Evolutionary conservation across 2,329 filamentous ascomycete species (phyloP).

Genomic region (Madurella fahalii): DNA sequence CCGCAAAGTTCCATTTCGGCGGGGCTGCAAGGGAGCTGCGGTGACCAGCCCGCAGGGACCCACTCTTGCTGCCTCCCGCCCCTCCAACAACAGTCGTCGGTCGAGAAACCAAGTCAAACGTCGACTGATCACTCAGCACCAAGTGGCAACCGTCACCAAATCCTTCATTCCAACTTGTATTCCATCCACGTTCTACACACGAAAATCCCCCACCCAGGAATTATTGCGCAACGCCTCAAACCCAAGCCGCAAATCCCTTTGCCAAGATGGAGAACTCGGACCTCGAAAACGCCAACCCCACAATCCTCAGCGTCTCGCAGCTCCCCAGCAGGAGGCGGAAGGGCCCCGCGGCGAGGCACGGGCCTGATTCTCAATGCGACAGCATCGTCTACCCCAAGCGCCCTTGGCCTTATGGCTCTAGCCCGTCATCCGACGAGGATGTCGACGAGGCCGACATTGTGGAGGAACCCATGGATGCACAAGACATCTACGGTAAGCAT

Average conservation of each 20-base stretch:
- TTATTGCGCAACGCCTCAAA: no score
- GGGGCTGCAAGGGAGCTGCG: no score
- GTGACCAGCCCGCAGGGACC: no score
- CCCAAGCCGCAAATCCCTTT: not conserved
- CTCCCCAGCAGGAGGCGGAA: slow-evolving; percentile 72
- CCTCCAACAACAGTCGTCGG: no score
- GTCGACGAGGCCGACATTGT: slow-evolving; percentile 32
- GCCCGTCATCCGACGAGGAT: slow-evolving; percentile 31
- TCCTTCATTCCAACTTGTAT: no score
- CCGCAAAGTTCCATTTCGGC: no score
- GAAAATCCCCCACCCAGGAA: no score
- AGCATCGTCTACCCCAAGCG: slow-evolving; percentile 45
- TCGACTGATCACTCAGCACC: no score
- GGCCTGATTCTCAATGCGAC: slow-evolving; percentile 46
- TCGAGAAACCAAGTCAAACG: no score
- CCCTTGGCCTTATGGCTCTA: slow-evolving; percentile 37
- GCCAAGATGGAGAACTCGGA: slow-evolving; percentile 37
- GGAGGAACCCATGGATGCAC: slow-evolving; percentile 86
- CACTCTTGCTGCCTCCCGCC: no score
- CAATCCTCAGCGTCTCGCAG: slow-evolving; percentile 82
- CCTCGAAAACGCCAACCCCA: slow-evolving; percentile 82
- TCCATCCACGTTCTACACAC: no score
- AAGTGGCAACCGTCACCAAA: no score
- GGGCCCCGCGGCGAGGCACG: slow-evolving; percentile 43
- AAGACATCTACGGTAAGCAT: slow-evolving; percentile 83